Evolutionary conservation across 1,139 yeast species (phyloP).

Genomic region (Nakaseomyces kungkrabaensis): DNA sequence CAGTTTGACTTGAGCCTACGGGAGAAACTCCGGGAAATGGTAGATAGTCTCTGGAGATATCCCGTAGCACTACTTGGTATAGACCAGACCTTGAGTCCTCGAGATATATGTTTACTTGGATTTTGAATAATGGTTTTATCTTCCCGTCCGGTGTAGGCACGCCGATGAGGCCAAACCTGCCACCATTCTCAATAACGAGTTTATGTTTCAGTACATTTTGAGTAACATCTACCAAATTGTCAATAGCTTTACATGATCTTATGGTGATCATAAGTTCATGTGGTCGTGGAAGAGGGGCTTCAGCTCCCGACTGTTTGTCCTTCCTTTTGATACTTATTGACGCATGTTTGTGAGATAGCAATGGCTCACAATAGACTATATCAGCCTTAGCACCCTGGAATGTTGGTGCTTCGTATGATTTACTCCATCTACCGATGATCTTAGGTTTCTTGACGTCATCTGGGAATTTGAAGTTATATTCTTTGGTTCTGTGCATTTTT

Average conservation of each 20-base stretch:
- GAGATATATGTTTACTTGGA: constrained; percentile 8
- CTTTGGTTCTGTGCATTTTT: neutral
- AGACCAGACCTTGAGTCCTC: constrained; percentile 6
- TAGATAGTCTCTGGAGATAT: neutral
- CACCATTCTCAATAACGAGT: constrained; percentile 13
- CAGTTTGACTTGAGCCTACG: neutral
- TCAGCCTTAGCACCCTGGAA: neutral
- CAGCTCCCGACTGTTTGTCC: neutral
- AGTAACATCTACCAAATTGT: neutral
- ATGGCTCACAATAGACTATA: neutral
- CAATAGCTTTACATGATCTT: neutral
- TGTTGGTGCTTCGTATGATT: neutral
- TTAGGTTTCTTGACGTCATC: neutral
- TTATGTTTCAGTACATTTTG: neutral
- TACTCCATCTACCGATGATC: neutral
- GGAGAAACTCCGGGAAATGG: neutral
- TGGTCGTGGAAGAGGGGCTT: neutral
- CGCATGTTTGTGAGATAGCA: neutral
- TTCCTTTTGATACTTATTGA: neutral
- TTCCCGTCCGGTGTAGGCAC: neutral
- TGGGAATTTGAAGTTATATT: neutral
- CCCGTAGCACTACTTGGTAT: neutral
- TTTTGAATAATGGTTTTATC: constrained; percentile 6
- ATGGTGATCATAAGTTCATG: neutral
- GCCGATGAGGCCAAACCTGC: constrained; percentile 17